Base-by-base conservation (phyloP, 495 filamentous ascomycete species). In the Bryoglossum gracile region DNA sequence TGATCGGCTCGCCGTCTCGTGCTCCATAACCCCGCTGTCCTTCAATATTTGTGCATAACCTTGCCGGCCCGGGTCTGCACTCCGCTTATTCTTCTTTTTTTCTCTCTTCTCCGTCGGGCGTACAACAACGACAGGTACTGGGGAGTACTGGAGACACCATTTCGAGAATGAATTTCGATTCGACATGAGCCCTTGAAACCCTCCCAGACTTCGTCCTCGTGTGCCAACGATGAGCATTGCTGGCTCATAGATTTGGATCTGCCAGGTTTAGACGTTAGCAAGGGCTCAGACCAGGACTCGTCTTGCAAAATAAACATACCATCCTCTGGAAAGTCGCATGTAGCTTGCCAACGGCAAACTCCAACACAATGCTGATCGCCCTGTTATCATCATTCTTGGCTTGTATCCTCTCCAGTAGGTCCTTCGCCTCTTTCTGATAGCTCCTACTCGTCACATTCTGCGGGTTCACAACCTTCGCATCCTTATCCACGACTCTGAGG, bases 181-280 rank as follows among this genome's bases (percentile, higher is more conserved):
- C 11, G 84, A 85, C 22, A 96, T 75, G n/a, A 97, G 75, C 37
- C 86, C 85, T 65, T 95, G 89, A 23, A 97, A 77, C 40, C 92
- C 89, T 32, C 86, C 86, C 4, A 96, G 72, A 41, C 82, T 89
- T 43, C 89, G 80, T 36, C 92, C 92, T 50, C 86, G 77, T 2
- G 92, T 97, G 26, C 92, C 92, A 18, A 98, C 92, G 23, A 98
- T 79, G n/a, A 98, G 79, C 67, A 96, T 87, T 4, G 86, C 87
- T 13, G 92, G 92, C 63, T 95, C 87, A 63, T 97, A 92, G 41
- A 96, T 84, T 54, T 85, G 82, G 59, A 98, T 94, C 90, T 95
- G 46, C 5, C 25, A 19, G 19, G 2, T 14, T 0, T 18, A 17
- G 43, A 24, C 51, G 45, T 26, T 44, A 53, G 62, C 43, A 58